phyloP scores from a whole-genome alignment of 2,329 filamentous ascomycete species.

The Alternaria metachromatica region DNA sequence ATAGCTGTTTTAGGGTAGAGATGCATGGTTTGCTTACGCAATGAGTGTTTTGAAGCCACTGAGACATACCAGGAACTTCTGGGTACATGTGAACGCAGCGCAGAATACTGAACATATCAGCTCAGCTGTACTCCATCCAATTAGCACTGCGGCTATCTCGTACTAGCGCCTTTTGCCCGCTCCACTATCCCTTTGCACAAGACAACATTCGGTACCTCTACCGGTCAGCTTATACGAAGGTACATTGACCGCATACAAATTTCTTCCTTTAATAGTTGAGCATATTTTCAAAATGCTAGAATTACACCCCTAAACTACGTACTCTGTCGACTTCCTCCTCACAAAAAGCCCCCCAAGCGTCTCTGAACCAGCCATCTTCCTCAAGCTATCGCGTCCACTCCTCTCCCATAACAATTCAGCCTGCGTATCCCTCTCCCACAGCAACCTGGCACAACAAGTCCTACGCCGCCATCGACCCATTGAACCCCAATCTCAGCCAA shows the following conservation, averaged over 20 bases:
- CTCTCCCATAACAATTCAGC: neutral
- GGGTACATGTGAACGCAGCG: neutral
- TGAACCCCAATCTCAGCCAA: slow-evolving; percentile 2
- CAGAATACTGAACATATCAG: neutral
- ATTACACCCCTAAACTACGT: neutral
- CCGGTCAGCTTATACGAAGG: neutral
- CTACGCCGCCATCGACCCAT: neutral
- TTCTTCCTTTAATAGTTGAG: neutral
- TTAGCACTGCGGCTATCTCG: neutral
- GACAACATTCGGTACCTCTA: neutral
- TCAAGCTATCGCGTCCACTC: neutral
- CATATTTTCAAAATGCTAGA: neutral
- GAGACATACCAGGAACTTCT: too few species aligned
- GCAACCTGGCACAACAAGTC: slow-evolving; percentile 20
- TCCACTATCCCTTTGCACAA: neutral
- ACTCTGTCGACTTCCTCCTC: neutral
- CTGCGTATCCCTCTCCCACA: slow-evolving; percentile 10
- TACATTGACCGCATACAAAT: neutral
- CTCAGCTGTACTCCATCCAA: neutral
- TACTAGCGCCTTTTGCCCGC: neutral
- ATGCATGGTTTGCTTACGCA: too few species aligned
- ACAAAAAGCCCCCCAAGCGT: neutral
- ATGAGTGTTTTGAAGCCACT: too few species aligned
- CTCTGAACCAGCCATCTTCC: neutral
- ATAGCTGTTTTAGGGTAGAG: neutral